These are phyloP conservation scores for Sisymbrium irio DNA, from an alignment of 345 rosid genomes.

Conservation along the genomic window DNA sequence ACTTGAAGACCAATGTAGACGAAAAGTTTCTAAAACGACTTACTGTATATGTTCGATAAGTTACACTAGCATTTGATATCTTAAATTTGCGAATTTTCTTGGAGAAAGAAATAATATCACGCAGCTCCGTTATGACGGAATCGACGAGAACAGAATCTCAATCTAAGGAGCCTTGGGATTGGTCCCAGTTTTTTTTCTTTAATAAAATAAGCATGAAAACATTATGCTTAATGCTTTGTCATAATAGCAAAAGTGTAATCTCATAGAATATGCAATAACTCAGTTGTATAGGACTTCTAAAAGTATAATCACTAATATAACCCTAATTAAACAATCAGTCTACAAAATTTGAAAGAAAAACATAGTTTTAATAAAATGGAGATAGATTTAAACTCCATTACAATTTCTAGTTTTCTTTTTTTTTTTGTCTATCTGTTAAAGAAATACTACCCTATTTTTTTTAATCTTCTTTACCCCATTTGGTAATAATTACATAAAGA, in stretches of 20 bases:
- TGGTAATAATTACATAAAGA: neutral
- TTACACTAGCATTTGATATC: neutral
- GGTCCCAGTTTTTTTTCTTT: neutral
- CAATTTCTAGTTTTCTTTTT: neutral
- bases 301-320: neutral
- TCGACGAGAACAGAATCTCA: neutral
- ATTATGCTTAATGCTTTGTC: slow-evolving; percentile 4
- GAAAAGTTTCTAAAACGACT: neutral
- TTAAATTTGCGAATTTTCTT: neutral
- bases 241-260: slow-evolving; percentile 22
- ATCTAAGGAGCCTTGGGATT: neutral
- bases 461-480: neutral
- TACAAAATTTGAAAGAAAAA: neutral
- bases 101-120: neutral
- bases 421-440: no score
- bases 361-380: neutral
- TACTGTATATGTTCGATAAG: neutral
- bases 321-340: neutral
- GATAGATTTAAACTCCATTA: neutral
- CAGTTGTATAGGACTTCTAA: neutral
- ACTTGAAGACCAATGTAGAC: neutral
- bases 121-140: slow-evolving; percentile 7
- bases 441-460: no score
- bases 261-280: neutral
- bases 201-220: neutral